These are phyloP conservation scores for Pleurotus tuber-regium DNA, from an alignment of 768 basidiomycete genomes.

Conservation along the genomic window DNA sequence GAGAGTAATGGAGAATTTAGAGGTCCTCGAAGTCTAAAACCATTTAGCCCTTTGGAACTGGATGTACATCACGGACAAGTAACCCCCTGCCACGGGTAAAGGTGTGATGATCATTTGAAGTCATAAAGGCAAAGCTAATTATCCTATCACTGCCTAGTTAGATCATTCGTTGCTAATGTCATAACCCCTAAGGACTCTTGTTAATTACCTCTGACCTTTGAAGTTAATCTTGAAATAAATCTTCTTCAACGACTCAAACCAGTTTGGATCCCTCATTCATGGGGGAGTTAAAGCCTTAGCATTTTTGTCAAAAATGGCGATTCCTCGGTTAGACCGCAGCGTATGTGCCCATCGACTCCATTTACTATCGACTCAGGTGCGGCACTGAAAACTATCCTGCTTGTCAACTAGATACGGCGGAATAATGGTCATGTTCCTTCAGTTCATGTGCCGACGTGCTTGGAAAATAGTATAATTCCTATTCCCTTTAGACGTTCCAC, in stretches of 20 bases:
- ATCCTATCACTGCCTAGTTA: not conserved
- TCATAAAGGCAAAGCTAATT: not conserved
- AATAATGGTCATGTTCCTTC: too few relatives aligned
- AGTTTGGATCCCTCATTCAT: too few relatives aligned
- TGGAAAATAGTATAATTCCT: too few relatives aligned
- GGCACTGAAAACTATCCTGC: too few relatives aligned
- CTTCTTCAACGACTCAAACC: too few relatives aligned
- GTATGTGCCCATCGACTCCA: not conserved
- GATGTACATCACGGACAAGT: not conserved
- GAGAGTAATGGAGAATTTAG: constrained; percentile 66
- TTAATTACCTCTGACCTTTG: too few relatives aligned
- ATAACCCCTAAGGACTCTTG: too few relatives aligned
- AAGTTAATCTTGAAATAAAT: too few relatives aligned
- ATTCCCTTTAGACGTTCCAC: too few relatives aligned
- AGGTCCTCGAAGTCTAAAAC: constrained; percentile 42
- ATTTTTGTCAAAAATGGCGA: not conserved
- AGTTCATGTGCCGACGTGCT: too few relatives aligned
- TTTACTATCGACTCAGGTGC: not conserved
- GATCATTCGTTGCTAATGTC: not conserved
- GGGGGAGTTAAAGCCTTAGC: too few relatives aligned
- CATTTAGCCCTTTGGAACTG: not conserved
- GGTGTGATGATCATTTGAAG: not conserved
- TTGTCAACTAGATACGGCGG: too few relatives aligned
- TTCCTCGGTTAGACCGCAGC: not conserved
- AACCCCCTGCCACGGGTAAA: not conserved